A percentile compares a stretch with the other conserved stretches of the same genome.
Evolutionary conservation across 345 rosid species (phyloP).

Genomic region (Murraya paniculata): DNA sequence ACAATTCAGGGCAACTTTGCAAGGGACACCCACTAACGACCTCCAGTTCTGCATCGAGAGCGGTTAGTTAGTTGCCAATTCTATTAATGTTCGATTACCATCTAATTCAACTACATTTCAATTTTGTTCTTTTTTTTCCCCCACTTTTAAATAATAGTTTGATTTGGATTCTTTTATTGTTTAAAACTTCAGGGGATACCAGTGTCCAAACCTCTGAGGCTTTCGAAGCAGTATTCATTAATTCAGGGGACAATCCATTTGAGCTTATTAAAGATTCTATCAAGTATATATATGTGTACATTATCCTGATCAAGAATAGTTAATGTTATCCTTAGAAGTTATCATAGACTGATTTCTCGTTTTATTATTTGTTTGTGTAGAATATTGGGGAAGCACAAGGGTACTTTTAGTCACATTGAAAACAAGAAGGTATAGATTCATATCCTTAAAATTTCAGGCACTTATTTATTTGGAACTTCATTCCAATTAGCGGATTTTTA

Average conservation of each 20-base stretch:
- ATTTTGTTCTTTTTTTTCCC: background rate
- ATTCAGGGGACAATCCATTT: slow-evolving; percentile 56
- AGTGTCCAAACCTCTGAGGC: slow-evolving; percentile 35
- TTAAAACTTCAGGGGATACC: slow-evolving; percentile 44
- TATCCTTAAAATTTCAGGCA: background rate
- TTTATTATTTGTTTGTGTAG: slow-evolving; percentile 24
- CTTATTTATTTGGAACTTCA: background rate
- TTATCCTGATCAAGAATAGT: background rate
- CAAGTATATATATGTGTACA: slow-evolving; percentile 33
- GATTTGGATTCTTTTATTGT: background rate
- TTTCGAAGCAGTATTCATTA: slow-evolving; percentile 48
- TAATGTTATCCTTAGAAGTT: background rate
- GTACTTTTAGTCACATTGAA: slow-evolving; percentile 52
- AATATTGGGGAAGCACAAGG: slow-evolving; percentile 53
- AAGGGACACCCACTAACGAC: slow-evolving; percentile 49
- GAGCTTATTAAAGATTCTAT: slow-evolving; percentile 53
- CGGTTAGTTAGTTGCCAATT: slow-evolving; percentile 27
- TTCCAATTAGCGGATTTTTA: background rate
- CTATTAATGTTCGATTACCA: background rate
- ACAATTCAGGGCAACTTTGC: slow-evolving; percentile 48
- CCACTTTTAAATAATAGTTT: background rate
- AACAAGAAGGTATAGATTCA: slow-evolving; percentile 44
- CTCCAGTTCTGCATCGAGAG: slow-evolving; percentile 65
- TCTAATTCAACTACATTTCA: background rate
- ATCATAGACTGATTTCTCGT: background rate